These are phyloP conservation scores for Lentinula sp. DNA, from an alignment of 768 basidiomycete genomes.

Conservation along the genomic window DNA sequence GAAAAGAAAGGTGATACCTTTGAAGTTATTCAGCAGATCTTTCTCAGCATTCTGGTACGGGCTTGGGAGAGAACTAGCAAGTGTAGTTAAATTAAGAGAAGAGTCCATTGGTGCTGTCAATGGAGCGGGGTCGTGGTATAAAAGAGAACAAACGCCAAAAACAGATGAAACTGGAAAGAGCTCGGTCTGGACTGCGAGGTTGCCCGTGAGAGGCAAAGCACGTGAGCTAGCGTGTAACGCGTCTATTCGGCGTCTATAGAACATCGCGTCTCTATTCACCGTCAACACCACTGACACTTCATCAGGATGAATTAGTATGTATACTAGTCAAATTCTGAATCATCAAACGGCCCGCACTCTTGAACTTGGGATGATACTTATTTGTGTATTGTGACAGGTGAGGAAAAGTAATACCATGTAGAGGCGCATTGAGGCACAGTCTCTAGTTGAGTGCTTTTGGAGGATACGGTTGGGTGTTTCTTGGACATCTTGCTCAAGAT, in stretches of 20 bases:
- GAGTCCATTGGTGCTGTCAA: slow-evolving; percentile 1
- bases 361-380: too few relatives aligned
- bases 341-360: too few relatives aligned
- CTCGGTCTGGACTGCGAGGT: background rate
- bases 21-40: slow-evolving; percentile 75
- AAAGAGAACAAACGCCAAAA: background rate
- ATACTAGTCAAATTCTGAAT: too few relatives aligned
- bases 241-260: background rate
- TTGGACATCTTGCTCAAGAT: too few relatives aligned
- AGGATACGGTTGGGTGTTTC: too few relatives aligned
- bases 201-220: background rate
- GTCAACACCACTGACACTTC: too few relatives aligned
- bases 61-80: slow-evolving; percentile 67
- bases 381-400: too few relatives aligned
- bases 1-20: slow-evolving; percentile 39
- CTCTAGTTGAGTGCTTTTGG: too few relatives aligned
- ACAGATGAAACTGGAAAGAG: background rate
- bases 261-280: too few relatives aligned
- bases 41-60: slow-evolving; percentile 77
- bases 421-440: too few relatives aligned
- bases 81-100: slow-evolving; percentile 75
- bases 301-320: too few relatives aligned
- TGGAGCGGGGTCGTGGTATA: background rate
- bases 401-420: too few relatives aligned
- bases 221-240: background rate